These are phyloP conservation scores for Termitomyces sp. DNA, from an alignment of 768 basidiomycete genomes.

Conservation along the genomic window DNA sequence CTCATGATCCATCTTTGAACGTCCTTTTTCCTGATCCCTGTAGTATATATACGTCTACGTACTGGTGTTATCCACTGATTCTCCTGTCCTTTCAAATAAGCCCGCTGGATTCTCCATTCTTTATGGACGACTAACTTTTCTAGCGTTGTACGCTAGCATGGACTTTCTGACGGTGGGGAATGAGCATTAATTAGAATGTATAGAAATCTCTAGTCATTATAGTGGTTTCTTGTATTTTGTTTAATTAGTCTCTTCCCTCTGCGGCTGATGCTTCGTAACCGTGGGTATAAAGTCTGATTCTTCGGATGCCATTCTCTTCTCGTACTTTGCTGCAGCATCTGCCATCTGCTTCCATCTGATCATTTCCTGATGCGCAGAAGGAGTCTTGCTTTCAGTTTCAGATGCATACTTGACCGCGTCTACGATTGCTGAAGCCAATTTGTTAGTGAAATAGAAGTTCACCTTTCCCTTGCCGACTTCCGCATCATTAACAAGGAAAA, in stretches of 20 bases:
- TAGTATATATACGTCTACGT: slow-evolving; percentile 6
- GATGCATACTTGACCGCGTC: slow-evolving; percentile 33
- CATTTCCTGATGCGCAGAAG: slow-evolving; percentile 15
- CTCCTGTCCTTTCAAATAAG: background rate
- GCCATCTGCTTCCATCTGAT: slow-evolving; percentile 24
- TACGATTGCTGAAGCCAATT: slow-evolving; percentile 41
- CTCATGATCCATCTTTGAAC: slow-evolving; percentile 1
- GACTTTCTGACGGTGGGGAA: slow-evolving; percentile 1
- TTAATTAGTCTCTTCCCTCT: slow-evolving; percentile 5
- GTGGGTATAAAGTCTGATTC: slow-evolving; percentile 14
- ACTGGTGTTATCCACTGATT: slow-evolving; percentile 5
- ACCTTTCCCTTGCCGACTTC: slow-evolving; percentile 25
- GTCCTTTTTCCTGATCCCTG: background rate
- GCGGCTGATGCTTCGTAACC: background rate
- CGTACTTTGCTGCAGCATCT: slow-evolving; percentile 12
- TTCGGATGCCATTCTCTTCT: background rate
- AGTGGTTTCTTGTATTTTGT: slow-evolving; percentile 5
- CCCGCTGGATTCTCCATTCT: background rate
- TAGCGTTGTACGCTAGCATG: background rate
- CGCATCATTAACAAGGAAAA: slow-evolving; percentile 22
- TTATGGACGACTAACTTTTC: slow-evolving; percentile 8
- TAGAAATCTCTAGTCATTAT: slow-evolving; percentile 4
- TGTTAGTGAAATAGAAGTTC: slow-evolving; percentile 36
- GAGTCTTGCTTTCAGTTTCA: slow-evolving; percentile 15
- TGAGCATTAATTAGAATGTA: background rate